Conservation (phyloP, 441 rosid genomes). For the Syzygium syzygioides region DNA sequence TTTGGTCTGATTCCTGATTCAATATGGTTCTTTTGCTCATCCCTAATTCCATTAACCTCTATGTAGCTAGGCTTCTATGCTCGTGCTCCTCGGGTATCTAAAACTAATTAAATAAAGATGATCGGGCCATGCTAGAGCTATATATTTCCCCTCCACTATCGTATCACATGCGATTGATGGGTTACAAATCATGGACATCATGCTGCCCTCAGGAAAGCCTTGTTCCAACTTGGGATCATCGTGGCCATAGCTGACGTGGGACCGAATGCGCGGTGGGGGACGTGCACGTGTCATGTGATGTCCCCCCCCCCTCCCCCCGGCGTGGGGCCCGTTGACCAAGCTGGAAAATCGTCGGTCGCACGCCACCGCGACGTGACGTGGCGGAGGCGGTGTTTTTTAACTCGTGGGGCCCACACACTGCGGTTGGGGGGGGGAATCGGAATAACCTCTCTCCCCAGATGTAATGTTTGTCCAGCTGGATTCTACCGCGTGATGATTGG, state of each 20-base stretch:
- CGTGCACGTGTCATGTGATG: not conserved
- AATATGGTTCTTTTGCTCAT: not conserved
- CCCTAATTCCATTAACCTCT: not conserved
- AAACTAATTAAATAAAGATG: not conserved
- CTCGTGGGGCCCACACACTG: not conserved
- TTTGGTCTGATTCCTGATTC: rapidly evolving
- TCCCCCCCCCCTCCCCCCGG: not conserved
- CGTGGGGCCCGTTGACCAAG: not conserved
- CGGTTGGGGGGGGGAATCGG: not conserved
- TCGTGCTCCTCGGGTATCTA: not conserved
- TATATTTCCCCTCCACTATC: not conserved
- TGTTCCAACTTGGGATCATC: not conserved
- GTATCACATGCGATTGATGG: not conserved
- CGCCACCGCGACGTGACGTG: not conserved
- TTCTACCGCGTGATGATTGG: not conserved
- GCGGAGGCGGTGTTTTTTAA: not conserved
- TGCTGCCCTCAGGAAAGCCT: not conserved
- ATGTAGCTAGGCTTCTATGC: not conserved
- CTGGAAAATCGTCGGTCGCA: not conserved
- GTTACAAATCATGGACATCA: not conserved
- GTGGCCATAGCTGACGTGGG: not conserved
- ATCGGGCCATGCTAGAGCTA: not conserved
- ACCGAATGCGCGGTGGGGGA: not conserved
- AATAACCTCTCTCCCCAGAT: not conserved
- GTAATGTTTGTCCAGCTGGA: not conserved